Base-by-base conservation (phyloP, 2,329 filamentous ascomycete genomes). In the Bipolaris cookei region DNA sequence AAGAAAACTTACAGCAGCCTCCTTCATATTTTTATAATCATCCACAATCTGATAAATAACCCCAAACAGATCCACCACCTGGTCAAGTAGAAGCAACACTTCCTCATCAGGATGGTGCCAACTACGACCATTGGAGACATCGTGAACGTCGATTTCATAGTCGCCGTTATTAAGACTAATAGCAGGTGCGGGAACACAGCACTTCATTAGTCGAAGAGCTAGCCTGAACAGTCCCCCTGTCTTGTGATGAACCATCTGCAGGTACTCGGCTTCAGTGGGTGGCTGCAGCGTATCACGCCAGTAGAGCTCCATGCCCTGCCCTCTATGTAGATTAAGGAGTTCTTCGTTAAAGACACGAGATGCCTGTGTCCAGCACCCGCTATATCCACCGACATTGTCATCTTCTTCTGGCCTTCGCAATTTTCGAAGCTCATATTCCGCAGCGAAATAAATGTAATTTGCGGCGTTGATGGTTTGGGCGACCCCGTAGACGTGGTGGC, bases 21-120 rank as follows among this genome's bases (percentile, higher is more conserved):
- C 8, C 34, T n/a, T 14, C n/a, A 35, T 35, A 23, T 75, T 48
- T 34, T 38, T 38, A 34, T 48, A 48, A 20, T 48, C 45, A 6
- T 48, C 45, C 3, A 32, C 32, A 6, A 48, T 38, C 32, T 48
- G 45, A 34, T 38, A 48, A 16, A 48, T 38, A 2, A 18, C 18
- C 3, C 45, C 45, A n/a, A 48, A 48, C 13, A 48, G 20, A 20
- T 25, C 32, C 2, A 25, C 35, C 20, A 48, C n/a, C 6, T 13
- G 23, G 20, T 48, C 13, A 3, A 41, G 3, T 11, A 21, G 18
- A 1, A 8, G 20, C 21, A 23, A 23, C 3, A 5, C 21, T 23
- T 23, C 3, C 21, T 23, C 21, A 23, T 23, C 21, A 23, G 21
- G 21, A 23, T 5, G 21, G 5, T 23, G 5, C 21, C 21, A 23